phyloP scores from a whole-genome alignment of 768 basidiomycete genomes.

The Fibroporia radiculosa region DNA sequence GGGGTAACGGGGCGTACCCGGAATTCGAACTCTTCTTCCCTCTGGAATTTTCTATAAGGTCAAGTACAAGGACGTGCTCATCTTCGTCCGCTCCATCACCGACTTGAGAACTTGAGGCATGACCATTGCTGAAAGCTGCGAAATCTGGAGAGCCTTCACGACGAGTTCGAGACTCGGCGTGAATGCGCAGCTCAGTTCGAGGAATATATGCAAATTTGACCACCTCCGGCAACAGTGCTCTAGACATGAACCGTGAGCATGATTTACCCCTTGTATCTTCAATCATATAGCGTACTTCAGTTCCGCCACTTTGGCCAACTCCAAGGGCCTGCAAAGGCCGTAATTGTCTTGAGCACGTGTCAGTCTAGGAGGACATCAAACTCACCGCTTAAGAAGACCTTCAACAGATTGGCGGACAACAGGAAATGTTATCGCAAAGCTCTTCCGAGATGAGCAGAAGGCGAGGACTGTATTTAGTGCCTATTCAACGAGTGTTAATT shows the following conservation, averaged over 20 bases:
- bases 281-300: constrained; percentile 52
- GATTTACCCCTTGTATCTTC: neutral
- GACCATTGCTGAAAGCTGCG: constrained; percentile 15
- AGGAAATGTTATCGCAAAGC: constrained; percentile 73
- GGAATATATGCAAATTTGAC: constrained; percentile 81
- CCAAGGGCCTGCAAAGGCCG: constrained; percentile 57
- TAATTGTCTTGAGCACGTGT: too few relatives aligned
- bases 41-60: constrained; percentile 40
- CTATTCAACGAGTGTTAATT: constrained; percentile 32
- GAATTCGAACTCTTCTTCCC: constrained; percentile 24
- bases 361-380: neutral
- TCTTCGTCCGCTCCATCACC: constrained; percentile 25
- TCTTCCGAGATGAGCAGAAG: constrained; percentile 76
- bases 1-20: constrained; percentile 16
- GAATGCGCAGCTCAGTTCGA: constrained; percentile 48
- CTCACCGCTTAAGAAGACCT: constrained; percentile 64
- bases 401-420: constrained; percentile 76
- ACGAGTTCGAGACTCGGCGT: constrained; percentile 27
- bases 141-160: constrained; percentile 38
- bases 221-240: constrained; percentile 75
- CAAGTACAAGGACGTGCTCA: constrained; percentile 43
- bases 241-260: constrained; percentile 19
- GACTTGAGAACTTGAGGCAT: constrained; percentile 19
- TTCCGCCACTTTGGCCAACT: constrained; percentile 72
- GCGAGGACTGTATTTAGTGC: constrained; percentile 86